Evolutionary conservation across 2,329 filamentous ascomycete genomes (phyloP).

Genomic region (Penicillium sp.): DNA sequence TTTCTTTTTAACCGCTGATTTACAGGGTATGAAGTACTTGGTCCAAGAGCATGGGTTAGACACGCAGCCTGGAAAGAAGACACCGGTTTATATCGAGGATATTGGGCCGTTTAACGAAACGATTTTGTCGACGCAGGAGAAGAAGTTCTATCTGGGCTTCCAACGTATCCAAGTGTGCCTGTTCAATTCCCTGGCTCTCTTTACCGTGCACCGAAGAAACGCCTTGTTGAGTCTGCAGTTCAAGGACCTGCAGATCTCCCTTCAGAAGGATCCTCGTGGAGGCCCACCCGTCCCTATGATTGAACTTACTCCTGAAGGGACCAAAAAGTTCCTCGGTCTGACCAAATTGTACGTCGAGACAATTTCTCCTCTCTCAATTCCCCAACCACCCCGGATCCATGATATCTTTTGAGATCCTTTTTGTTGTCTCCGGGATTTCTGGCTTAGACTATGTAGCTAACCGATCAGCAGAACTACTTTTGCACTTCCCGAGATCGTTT

Average conservation of each 20-base stretch:
- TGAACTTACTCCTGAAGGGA: constrained; percentile 13
- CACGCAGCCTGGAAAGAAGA: not conserved
- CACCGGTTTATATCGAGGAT: not conserved
- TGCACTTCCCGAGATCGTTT: no score
- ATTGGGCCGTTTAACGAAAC: not conserved
- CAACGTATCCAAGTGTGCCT: not conserved
- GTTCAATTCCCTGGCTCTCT: not conserved
- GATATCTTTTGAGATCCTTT: no score
- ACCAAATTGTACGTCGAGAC: no score
- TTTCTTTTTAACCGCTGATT: no score
- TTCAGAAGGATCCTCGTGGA: not conserved
- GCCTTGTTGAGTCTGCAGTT: not conserved
- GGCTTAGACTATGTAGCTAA: no score
- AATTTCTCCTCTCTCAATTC: no score
- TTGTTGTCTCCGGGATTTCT: no score
- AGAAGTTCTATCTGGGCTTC: not conserved
- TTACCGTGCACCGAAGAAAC: not conserved
- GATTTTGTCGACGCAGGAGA: not conserved
- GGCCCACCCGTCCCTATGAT: not conserved
- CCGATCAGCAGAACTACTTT: no score
- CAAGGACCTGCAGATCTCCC: not conserved
- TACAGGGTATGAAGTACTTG: not conserved
- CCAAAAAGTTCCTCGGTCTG: no score
- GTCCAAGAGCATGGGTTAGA: not conserved
- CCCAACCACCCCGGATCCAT: no score